These are phyloP conservation scores for Phytophthora tentaculata DNA, from an alignment of 352 stramenopile species.

Conservation along the genomic window DNA sequence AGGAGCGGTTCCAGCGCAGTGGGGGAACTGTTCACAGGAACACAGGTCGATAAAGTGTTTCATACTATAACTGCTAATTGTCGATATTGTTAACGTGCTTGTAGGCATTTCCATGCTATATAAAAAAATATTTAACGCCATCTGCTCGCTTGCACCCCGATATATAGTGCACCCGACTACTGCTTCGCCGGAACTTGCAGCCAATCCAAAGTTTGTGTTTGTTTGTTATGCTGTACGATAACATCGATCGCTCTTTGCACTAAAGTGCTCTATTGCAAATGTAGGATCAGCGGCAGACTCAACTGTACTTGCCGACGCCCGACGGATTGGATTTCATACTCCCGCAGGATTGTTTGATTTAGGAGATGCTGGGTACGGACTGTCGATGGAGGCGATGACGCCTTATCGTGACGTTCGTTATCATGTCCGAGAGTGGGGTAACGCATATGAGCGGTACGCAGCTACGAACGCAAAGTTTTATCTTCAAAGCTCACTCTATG, in stretches of 20 bases:
- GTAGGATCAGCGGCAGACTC: neutral
- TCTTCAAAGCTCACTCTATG: too few species aligned
- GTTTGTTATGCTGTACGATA: neutral
- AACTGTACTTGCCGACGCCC: constrained; percentile 11
- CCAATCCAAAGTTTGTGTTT: neutral
- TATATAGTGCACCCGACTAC: neutral
- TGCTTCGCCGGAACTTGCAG: neutral
- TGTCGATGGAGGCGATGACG: constrained; percentile 18
- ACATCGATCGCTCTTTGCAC: neutral
- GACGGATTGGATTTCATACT: constrained; percentile 13
- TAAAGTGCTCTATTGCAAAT: neutral
- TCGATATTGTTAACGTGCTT: neutral
- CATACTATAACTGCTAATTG: neutral
- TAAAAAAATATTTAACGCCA: neutral
- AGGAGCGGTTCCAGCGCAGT: neutral
- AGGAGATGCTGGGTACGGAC: constrained; percentile 23
- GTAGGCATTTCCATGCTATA: neutral
- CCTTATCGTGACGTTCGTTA: constrained; percentile 28
- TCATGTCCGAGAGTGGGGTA: constrained; percentile 23
- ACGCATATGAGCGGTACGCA: constrained; percentile 12
- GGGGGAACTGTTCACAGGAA: neutral
- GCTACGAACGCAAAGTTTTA: neutral
- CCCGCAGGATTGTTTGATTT: constrained; percentile 21
- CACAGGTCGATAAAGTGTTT: neutral
- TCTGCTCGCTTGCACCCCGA: neutral